A percentile compares a stretch with the other conserved stretches of the same genome.
Evolutionary conservation across 164 flowering plant species (phyloP).

Genomic region (Cinnamomum micranthum): DNA sequence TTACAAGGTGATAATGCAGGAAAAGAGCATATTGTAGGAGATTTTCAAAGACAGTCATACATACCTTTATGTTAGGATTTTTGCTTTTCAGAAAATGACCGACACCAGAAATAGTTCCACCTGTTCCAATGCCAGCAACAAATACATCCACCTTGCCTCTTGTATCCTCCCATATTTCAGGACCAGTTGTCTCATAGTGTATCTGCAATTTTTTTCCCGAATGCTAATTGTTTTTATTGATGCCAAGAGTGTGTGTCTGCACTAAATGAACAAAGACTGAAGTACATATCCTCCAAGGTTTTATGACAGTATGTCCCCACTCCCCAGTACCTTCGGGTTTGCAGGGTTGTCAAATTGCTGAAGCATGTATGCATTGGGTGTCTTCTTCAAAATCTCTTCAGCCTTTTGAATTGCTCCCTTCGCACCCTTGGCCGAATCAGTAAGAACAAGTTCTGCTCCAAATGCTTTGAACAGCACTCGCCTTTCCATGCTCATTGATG

Average conservation of each 20-base stretch:
- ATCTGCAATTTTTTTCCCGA: slow-evolving; percentile 33
- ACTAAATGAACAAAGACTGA: neutral
- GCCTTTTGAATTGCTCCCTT: slow-evolving; percentile 82
- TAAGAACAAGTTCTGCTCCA: slow-evolving; percentile 85
- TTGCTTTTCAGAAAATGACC: slow-evolving; percentile 71
- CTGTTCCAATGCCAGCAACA: slow-evolving; percentile 93
- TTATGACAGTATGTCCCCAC: neutral
- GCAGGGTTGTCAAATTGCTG: slow-evolving; percentile 91
- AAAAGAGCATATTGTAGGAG: neutral
- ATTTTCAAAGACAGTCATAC: neutral
- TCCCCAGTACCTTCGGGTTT: slow-evolving; percentile 55
- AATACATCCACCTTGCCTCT: slow-evolving; percentile 91
- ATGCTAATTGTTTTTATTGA: no score
- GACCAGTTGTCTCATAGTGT: slow-evolving; percentile 97
- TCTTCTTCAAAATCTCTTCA: slow-evolving; percentile 66
- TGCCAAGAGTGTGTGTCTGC: slow-evolving; percentile 36
- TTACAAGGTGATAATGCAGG: neutral
- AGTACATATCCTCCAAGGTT: neutral
- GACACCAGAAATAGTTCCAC: slow-evolving; percentile 89
- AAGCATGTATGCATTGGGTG: slow-evolving; percentile 80
- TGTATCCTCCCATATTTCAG: slow-evolving; percentile 98
- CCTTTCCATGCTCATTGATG: slow-evolving; percentile 88
- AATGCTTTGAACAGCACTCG: slow-evolving; percentile 81
- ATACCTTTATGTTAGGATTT: slow-evolving; percentile 76
- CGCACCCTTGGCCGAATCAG: slow-evolving; percentile 79